Percentiles rank a stretch among this genome's conserved stretches.
Evolutionary conservation across 805 yeast species (phyloP).

Genomic region (Groenewaldozyma salmanticensis): DNA sequence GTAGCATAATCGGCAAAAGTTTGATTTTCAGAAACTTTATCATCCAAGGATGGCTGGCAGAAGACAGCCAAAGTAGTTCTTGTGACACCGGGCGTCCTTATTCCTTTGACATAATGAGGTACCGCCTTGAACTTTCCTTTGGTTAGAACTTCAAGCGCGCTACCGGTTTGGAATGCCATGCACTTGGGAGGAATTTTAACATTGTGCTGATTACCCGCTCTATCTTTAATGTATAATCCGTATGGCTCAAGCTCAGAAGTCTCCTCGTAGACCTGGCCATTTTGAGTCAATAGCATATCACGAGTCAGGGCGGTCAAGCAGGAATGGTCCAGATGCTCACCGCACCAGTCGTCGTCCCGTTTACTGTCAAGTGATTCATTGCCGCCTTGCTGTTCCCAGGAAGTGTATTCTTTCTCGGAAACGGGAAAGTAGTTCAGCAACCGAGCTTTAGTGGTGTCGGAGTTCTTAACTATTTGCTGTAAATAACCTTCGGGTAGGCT

Average conservation of each 20-base stretch:
- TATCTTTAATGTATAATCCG: constrained; percentile 42
- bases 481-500: constrained; percentile 25
- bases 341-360: constrained; percentile 43
- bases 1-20: constrained; percentile 42
- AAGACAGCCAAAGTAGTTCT: constrained; percentile 54
- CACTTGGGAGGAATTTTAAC: constrained; percentile 47
- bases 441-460: constrained; percentile 50
- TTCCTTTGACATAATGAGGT: constrained; percentile 46
- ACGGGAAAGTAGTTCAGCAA: constrained; percentile 49
- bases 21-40: constrained; percentile 34
- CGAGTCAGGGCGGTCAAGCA: constrained; percentile 52
- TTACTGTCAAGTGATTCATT: constrained; percentile 6
- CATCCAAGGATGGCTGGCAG: constrained; percentile 50
- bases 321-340: constrained; percentile 52
- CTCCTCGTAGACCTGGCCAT: constrained; percentile 14
- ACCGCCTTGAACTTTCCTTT: constrained; percentile 45
- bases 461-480: constrained; percentile 36
- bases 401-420: too few relatives aligned
- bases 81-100: constrained; percentile 28
- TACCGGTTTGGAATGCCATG: constrained; percentile 53
- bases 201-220: constrained; percentile 36
- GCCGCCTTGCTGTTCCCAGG: background rate
- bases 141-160: constrained; percentile 44
- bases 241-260: constrained; percentile 25
- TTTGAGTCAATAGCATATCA: constrained; percentile 38